These are phyloP conservation scores for Aspergillus quadrilineatus DNA, from an alignment of 2,329 filamentous ascomycete species.

Conservation along the genomic window DNA sequence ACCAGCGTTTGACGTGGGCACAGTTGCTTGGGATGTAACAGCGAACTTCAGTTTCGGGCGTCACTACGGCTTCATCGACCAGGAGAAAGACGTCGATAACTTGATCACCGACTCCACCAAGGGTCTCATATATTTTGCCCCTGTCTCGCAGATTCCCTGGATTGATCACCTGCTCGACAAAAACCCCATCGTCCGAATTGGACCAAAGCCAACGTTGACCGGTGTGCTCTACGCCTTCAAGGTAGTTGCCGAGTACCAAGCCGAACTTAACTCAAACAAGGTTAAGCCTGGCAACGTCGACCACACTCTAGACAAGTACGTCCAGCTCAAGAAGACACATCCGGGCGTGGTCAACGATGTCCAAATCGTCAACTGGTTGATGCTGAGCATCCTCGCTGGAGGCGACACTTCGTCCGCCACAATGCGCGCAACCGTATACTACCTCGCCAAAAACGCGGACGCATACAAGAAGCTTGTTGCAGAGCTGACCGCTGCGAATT, in stretches of 20 bases:
- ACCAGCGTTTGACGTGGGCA: neutral
- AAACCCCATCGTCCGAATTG: conserved; percentile 23
- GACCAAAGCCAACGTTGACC: conserved; percentile 21
- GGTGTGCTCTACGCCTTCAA: conserved; percentile 13
- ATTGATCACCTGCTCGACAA: conserved; percentile 25
- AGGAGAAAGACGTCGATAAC: conserved; percentile 19
- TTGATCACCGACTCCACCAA: conserved; percentile 13
- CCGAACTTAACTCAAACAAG: neutral
- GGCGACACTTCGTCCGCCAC: conserved; percentile 38
- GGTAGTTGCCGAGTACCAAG: conserved; percentile 8
- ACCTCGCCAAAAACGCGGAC: conserved; percentile 27
- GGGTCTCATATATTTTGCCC: conserved; percentile 24
- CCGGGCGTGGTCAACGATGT: conserved; percentile 28
- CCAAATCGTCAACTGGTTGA: conserved; percentile 28
- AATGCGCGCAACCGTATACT: conserved; percentile 34
- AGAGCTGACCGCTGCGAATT: conserved; percentile 7
- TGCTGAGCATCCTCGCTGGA: conserved; percentile 34
- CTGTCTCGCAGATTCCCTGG: conserved; percentile 24
- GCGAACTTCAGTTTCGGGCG: conserved; percentile 17
- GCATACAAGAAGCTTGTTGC: conserved; percentile 6
- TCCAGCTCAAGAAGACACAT: conserved; percentile 27
- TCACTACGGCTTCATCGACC: conserved; percentile 28
- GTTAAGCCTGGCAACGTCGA: conserved; percentile 20
- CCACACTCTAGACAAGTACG: conserved; percentile 30
- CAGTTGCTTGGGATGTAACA: conserved; percentile 14